Evolutionary conservation across 2,329 filamentous ascomycete species (phyloP).

Genomic region (Seiridium unicorne): DNA sequence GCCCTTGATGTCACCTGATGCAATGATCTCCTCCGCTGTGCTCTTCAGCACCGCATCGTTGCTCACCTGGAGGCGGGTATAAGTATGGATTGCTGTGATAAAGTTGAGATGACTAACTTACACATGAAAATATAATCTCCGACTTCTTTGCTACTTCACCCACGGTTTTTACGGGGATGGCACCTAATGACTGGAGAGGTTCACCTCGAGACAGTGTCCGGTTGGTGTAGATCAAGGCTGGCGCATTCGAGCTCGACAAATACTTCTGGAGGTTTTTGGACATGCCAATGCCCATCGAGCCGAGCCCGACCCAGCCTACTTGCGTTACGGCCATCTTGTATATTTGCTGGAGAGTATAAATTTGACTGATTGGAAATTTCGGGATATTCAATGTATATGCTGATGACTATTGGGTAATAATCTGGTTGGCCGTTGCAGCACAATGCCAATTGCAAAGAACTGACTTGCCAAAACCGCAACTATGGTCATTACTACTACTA

Average conservation of each 20-base stretch:
- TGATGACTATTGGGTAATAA: too few species aligned
- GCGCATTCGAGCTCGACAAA: conserved; percentile 13
- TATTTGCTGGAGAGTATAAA: neutral
- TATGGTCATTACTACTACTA: too few species aligned
- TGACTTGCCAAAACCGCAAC: too few species aligned
- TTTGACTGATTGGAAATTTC: too few species aligned
- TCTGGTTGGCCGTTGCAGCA: too few species aligned
- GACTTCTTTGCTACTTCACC: conserved; percentile 28
- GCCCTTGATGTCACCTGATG: conserved; percentile 20
- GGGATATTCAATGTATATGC: too few species aligned
- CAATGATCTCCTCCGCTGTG: conserved; percentile 12
- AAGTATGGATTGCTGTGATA: neutral
- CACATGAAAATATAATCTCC: conserved; percentile 23
- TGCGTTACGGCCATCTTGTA: conserved; percentile 12
- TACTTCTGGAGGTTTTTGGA: conserved; percentile 22
- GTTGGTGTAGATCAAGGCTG: conserved; percentile 34
- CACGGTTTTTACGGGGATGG: conserved; percentile 20
- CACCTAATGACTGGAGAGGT: conserved; percentile 32
- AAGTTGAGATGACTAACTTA: conserved; percentile 12
- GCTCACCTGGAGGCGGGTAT: conserved; percentile 15
- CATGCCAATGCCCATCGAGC: conserved; percentile 24
- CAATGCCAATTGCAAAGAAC: too few species aligned
- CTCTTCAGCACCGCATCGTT: conserved; percentile 34
- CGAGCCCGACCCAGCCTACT: conserved; percentile 19
- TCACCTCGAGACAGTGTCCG: conserved; percentile 36